Evolutionary conservation across 2,329 filamentous ascomycete genomes (phyloP).

Genomic region (Xylariaceae sp.): DNA sequence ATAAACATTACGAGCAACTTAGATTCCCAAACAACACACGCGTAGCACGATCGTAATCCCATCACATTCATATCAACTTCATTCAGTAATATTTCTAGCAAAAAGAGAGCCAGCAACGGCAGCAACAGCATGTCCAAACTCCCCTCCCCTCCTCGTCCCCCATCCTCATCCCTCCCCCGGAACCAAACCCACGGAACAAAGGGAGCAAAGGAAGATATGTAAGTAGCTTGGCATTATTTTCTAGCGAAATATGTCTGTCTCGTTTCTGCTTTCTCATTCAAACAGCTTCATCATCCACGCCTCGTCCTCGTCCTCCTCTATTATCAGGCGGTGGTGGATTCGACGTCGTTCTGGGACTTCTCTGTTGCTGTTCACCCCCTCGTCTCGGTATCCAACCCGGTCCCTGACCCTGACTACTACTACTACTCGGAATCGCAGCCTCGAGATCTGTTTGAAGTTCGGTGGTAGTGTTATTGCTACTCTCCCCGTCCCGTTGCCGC

Average conservation of each 20-base stretch:
- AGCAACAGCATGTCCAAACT: too few relatives aligned
- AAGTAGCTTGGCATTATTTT: not conserved
- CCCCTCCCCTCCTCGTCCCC: too few relatives aligned
- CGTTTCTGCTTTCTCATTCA: conserved; percentile 8
- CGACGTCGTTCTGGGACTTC: conserved; percentile 11
- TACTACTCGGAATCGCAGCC: conserved; percentile 21
- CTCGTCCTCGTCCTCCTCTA: not conserved
- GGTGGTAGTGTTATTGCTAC: conserved; percentile 6
- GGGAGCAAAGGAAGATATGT: conserved; percentile 3
- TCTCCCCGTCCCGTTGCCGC: conserved; percentile 25
- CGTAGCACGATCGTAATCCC: too few relatives aligned
- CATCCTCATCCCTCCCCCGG: too few relatives aligned
- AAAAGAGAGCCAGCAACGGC: too few relatives aligned
- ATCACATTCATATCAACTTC: too few relatives aligned
- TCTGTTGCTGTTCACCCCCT: conserved; percentile 10
- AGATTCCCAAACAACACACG: too few relatives aligned
- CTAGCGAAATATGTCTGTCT: not conserved
- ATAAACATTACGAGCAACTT: too few relatives aligned
- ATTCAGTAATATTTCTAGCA: too few relatives aligned
- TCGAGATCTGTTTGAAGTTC: conserved; percentile 18
- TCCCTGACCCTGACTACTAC: conserved; percentile 18
- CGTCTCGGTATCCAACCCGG: conserved; percentile 18
- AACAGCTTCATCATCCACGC: conserved; percentile 27
- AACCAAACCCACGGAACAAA: not conserved
- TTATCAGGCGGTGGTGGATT: not conserved